A percentile compares a stretch with the other conserved stretches of the same genome.
phyloP scores from a whole-genome alignment of 2,329 filamentous ascomycete species.

The Aschersonia sp. region DNA sequence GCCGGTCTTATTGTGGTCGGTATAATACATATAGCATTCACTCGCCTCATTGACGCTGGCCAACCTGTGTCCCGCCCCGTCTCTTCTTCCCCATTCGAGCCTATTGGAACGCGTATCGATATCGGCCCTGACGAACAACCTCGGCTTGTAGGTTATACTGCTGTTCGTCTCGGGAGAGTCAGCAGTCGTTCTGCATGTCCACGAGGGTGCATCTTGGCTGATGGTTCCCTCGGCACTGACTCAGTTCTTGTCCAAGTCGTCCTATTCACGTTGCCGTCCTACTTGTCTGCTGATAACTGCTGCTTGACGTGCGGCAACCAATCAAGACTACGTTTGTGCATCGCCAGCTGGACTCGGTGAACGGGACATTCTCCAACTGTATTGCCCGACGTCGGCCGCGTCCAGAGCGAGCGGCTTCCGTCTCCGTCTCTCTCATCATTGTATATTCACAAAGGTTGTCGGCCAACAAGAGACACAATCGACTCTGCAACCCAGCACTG shows the following conservation, averaged over 20 bases:
- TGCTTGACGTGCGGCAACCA: neutral
- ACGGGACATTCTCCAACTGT: neutral
- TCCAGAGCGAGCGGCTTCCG: neutral
- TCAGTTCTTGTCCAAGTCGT: neutral
- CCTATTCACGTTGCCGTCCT: neutral
- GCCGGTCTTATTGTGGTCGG: neutral
- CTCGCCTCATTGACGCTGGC: neutral
- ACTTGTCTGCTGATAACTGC: neutral
- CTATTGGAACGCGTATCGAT: neutral
- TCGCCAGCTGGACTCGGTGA: neutral
- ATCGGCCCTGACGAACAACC: neutral
- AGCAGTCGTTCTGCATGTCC: too few relatives aligned
- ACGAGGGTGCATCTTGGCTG: neutral
- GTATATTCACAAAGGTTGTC: too few relatives aligned
- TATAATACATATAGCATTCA: slow-evolving; percentile 1
- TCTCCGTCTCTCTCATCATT: too few relatives aligned
- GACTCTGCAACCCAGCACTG: too few relatives aligned
- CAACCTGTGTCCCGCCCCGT: neutral
- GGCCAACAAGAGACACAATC: too few relatives aligned
- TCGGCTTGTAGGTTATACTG: neutral
- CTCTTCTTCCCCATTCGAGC: too few relatives aligned
- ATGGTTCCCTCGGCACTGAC: neutral
- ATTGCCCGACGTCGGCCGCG: neutral
- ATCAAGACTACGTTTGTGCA: neutral
- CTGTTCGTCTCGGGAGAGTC: too few relatives aligned